phyloP scores from a whole-genome alignment of 139 green algal genomes.

The Chlorella sp. region DNA sequence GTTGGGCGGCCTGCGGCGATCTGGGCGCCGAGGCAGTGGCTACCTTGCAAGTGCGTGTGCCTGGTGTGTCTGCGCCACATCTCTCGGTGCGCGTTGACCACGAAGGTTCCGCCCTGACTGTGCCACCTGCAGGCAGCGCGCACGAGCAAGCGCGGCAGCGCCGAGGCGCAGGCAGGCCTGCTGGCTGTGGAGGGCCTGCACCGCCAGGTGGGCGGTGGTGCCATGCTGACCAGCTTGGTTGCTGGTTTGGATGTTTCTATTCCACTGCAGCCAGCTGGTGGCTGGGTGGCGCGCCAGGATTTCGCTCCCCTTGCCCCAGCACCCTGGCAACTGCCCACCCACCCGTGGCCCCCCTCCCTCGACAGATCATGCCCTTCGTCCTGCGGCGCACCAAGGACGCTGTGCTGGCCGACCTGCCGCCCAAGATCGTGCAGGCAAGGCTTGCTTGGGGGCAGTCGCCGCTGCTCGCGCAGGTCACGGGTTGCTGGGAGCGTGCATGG shows the following conservation, averaged over 20 bases:
- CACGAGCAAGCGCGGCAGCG: conserved; percentile 64
- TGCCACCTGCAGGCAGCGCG: background rate
- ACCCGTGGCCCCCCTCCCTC: no score
- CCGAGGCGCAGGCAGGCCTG: conserved; percentile 73
- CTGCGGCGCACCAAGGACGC: conserved; percentile 95
- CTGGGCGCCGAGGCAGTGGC: no score
- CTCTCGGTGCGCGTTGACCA: background rate
- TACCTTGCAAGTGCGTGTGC: background rate
- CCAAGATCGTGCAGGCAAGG: conserved; percentile 87
- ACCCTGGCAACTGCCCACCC: no score
- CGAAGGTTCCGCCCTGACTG: no score
- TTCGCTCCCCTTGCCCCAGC: no score
- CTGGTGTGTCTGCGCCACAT: background rate
- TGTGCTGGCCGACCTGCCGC: conserved; percentile 93
- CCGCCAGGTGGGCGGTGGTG: conserved; percentile 56
- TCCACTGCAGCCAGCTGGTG: no score
- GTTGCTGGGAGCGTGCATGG: no score
- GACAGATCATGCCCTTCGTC: conserved; percentile 92
- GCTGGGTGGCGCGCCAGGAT: no score
- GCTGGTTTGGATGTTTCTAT: no score
- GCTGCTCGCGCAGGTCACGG: no score
- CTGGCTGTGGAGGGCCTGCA: conserved; percentile 92
- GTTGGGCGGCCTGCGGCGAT: no score
- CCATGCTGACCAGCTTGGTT: no score
- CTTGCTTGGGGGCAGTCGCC: background rate